Conservation (phyloP, 2,329 filamentous ascomycete genomes). For the Myriangium duriaei region DNA sequence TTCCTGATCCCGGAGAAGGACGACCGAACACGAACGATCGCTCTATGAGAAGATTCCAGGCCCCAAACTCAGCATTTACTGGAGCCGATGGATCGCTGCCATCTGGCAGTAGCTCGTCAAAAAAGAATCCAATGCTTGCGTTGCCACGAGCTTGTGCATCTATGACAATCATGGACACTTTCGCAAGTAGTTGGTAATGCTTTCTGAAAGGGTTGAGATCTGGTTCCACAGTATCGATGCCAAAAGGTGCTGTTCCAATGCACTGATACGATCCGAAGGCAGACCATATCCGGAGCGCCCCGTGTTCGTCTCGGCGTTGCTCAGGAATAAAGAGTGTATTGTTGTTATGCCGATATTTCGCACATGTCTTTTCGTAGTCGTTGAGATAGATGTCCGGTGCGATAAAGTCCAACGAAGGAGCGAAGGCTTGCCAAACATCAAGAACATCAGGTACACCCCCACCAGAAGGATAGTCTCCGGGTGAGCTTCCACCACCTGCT, state of each 20-base stretch:
- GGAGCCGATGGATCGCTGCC: conserved; percentile 20
- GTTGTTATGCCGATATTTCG: conserved; percentile 30
- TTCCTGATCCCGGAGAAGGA: conserved; percentile 29
- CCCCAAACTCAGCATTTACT: conserved; percentile 23
- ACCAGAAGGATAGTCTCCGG: conserved; percentile 38
- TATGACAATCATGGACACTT: conserved; percentile 25
- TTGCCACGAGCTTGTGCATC: conserved; percentile 27
- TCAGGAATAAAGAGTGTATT: conserved; percentile 42
- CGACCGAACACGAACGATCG: conserved; percentile 36
- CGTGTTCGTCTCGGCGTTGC: conserved; percentile 38
- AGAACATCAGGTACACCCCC: conserved; percentile 31
- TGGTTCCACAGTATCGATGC: conserved; percentile 31
- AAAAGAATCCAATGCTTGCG: conserved; percentile 31
- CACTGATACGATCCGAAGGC: conserved; percentile 30
- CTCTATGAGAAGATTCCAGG: conserved; percentile 28
- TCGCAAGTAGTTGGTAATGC: conserved; percentile 30
- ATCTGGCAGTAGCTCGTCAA: conserved; percentile 25
- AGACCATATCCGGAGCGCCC: conserved; percentile 31
- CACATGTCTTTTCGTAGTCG: conserved; percentile 34
- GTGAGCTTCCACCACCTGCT: conserved; percentile 30
- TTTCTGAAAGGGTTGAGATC: conserved; percentile 23
- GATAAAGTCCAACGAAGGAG: conserved; percentile 34
- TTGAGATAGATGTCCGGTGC: conserved; percentile 39
- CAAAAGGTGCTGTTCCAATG: conserved; percentile 29
- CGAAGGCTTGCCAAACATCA: conserved; percentile 34